Conservation (phyloP, 257 asterid species). For the Petunia axillaris region DNA sequence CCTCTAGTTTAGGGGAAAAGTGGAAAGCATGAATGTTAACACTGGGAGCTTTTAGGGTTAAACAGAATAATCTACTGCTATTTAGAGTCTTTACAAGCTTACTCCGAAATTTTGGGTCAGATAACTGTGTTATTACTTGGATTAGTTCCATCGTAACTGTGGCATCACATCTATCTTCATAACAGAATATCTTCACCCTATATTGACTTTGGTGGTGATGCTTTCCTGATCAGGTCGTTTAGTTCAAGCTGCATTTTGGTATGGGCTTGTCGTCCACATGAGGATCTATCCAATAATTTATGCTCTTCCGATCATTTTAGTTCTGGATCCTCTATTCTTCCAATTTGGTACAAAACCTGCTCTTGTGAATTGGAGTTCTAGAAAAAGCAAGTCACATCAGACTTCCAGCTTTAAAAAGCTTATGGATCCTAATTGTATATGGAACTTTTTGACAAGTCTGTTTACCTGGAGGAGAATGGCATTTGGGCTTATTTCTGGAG, state of each 20-base stretch:
- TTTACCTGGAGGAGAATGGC: constrained; percentile 74
- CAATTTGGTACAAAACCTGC: constrained; percentile 60
- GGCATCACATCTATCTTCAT: not conserved
- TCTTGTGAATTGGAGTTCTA: constrained; percentile 63
- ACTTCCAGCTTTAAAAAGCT: constrained; percentile 36
- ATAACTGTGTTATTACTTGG: not conserved
- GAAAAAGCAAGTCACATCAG: constrained; percentile 37
- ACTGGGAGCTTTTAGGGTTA: not conserved
- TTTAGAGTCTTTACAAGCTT: not conserved
- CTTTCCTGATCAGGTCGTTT: constrained; percentile 47
- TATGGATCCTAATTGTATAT: constrained; percentile 28
- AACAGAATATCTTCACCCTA: not conserved
- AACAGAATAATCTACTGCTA: not conserved
- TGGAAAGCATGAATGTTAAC: constrained; percentile 11
- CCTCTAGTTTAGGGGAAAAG: not conserved
- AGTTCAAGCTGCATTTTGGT: constrained; percentile 93
- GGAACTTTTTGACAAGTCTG: constrained; percentile 45
- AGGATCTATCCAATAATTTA: constrained; percentile 89
- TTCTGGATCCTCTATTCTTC: constrained; percentile 69
- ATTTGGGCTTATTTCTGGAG: constrained; percentile 77
- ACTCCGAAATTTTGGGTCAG: not conserved
- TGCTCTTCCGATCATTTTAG: constrained; percentile 76
- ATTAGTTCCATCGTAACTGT: not conserved
- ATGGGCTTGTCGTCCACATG: constrained; percentile 90
- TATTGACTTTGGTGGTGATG: constrained; percentile 1